These are phyloP conservation scores for Botrytis cinerea DNA, from an alignment of 2,329 filamentous ascomycete genomes.

Conservation along the genomic window DNA sequence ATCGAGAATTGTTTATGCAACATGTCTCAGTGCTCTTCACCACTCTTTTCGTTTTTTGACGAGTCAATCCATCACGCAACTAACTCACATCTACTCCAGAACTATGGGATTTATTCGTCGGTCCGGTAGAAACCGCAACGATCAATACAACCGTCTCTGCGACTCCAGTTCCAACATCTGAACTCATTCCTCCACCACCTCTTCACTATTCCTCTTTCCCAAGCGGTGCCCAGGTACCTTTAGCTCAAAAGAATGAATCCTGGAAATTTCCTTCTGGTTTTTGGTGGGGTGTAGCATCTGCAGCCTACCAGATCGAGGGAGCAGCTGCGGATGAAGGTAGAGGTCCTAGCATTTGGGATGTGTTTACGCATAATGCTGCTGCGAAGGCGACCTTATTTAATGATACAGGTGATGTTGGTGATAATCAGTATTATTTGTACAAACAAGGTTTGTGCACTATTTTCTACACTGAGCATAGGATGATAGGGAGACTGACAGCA, in stretches of 20 bases:
- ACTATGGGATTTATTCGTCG: slow-evolving; percentile 36
- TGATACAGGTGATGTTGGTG: slow-evolving; percentile 47
- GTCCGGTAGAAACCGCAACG: slow-evolving; percentile 32
- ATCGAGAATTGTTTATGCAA: not conserved
- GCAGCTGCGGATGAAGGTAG: slow-evolving; percentile 49
- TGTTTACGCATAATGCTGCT: slow-evolving; percentile 36
- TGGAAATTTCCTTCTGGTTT: slow-evolving; percentile 45
- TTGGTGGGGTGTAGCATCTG: slow-evolving; percentile 51
- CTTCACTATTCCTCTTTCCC: slow-evolving; percentile 33
- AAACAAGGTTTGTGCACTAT: slow-evolving; percentile 50
- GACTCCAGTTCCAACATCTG: slow-evolving; percentile 34
- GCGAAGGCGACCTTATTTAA: slow-evolving; percentile 39
- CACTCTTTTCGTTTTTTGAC: not conserved
- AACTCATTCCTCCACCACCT: slow-evolving; percentile 35
- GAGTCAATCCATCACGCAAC: not conserved
- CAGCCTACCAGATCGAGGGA: slow-evolving; percentile 50
- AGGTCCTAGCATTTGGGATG: slow-evolving; percentile 48
- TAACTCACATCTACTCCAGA: slow-evolving; percentile 12
- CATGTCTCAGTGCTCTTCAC: not conserved
- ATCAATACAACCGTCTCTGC: slow-evolving; percentile 34
- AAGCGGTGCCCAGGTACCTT: slow-evolving; percentile 27
- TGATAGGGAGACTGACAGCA: not conserved
- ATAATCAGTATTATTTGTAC: slow-evolving; percentile 51
- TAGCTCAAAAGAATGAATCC: slow-evolving; percentile 31
- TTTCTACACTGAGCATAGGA: not conserved